Percentiles rank a stretch among this genome's conserved stretches.
Evolutionary conservation across 805 yeast genomes (phyloP).

Genomic region (Teunomyces pallodes): DNA sequence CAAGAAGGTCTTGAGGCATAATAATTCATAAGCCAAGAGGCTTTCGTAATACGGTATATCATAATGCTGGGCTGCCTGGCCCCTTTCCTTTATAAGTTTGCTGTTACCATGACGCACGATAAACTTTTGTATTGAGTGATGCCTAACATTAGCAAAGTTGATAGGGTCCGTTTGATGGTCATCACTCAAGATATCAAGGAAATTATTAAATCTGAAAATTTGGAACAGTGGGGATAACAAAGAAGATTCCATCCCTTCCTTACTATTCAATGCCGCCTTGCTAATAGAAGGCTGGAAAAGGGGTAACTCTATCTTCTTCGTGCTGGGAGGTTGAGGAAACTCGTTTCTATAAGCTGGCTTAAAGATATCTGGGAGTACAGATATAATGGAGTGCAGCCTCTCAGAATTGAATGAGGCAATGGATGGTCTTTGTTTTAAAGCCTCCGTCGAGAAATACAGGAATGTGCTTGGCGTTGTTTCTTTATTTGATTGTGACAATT

Average conservation of each 20-base stretch:
- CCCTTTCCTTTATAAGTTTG: conserved; percentile 6
- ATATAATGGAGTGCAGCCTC: not conserved
- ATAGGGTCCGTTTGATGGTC: conserved; percentile 37
- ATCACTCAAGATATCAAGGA: conserved; percentile 27
- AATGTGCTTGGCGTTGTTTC: not conserved
- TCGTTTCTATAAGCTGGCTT: conserved; percentile 5
- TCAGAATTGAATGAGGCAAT: not conserved
- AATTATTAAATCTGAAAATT: conserved; percentile 28
- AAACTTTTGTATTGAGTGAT: conserved; percentile 30
- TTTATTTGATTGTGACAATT: not conserved
- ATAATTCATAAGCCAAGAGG: conserved; percentile 27
- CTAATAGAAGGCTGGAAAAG: conserved; percentile 20
- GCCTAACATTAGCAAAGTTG: conserved; percentile 34
- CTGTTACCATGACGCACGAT: conserved; percentile 18
- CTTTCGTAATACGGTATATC: conserved; percentile 29
- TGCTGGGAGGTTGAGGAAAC: conserved; percentile 1
- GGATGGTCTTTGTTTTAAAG: not conserved
- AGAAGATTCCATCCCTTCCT: conserved; percentile 16
- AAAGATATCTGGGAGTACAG: conserved; percentile 2
- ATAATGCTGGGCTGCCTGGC: conserved; percentile 8
- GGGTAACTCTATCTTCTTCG: conserved; percentile 9
- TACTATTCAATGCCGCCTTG: conserved; percentile 24
- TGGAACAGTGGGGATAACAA: conserved; percentile 30
- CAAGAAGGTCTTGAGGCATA: conserved; percentile 25
- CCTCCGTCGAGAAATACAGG: not conserved